Evolutionary conservation across 495 filamentous ascomycete genomes (phyloP).

Genomic region (Pseudotulostoma volvatum): DNA sequence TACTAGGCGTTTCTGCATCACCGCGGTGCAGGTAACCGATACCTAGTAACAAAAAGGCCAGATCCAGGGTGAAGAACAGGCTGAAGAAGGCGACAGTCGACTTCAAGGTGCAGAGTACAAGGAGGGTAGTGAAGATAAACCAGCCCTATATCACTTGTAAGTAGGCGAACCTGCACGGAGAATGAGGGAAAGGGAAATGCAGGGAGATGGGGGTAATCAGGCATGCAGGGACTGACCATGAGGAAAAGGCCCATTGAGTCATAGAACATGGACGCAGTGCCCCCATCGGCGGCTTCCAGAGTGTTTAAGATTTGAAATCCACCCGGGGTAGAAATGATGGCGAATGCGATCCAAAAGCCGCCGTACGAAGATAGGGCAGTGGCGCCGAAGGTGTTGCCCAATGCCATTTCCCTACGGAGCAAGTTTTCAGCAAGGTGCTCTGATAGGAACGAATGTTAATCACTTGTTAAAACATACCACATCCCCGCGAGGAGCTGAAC

Average conservation of each 20-base stretch:
- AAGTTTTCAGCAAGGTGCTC: neutral
- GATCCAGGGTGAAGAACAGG: slow-evolving; percentile 85
- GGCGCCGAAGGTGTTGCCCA: slow-evolving; percentile 95
- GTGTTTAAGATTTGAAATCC: slow-evolving; percentile 42
- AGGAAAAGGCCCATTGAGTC: slow-evolving; percentile 75
- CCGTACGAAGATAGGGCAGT: slow-evolving; percentile 94
- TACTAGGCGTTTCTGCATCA: slow-evolving; percentile 25
- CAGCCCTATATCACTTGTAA: slow-evolving; percentile 41
- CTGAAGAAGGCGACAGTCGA: slow-evolving; percentile 94
- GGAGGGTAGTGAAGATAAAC: slow-evolving; percentile 94
- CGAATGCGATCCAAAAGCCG: slow-evolving; percentile 92
- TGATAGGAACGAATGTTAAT: neutral
- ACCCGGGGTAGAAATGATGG: slow-evolving; percentile 71
- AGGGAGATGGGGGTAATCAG: too few relatives aligned
- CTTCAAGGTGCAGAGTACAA: slow-evolving; percentile 76
- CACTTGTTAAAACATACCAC: slow-evolving; percentile 52
- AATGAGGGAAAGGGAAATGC: neutral
- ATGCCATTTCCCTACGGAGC: slow-evolving; percentile 76
- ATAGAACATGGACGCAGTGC: slow-evolving; percentile 26
- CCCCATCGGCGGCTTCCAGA: slow-evolving; percentile 6
- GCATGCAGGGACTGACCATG: slow-evolving; percentile 43
- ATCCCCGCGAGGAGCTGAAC: slow-evolving; percentile 90
- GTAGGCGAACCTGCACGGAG: neutral
- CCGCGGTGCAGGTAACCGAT: slow-evolving; percentile 47
- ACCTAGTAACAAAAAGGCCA: slow-evolving; percentile 80